Conservation (phyloP, 2,329 filamentous ascomycete species). For the Stemphylium beticola region DNA sequence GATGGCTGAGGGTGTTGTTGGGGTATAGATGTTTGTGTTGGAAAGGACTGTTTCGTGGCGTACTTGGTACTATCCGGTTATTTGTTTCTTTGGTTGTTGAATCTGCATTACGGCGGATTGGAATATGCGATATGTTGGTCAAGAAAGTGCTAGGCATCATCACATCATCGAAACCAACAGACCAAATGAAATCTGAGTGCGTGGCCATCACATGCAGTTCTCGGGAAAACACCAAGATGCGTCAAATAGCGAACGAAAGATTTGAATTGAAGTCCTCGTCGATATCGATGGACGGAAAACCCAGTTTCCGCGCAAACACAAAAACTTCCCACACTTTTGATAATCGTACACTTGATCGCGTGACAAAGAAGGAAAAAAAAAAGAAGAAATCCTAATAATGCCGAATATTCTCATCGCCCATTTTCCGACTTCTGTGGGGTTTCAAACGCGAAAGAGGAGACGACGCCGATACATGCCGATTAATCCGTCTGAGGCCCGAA, state of each 20-base stretch:
- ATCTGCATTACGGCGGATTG: no score
- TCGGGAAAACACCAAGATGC: no score
- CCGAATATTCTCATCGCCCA: slow-evolving; percentile 5
- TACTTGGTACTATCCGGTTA: background rate
- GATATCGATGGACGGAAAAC: background rate
- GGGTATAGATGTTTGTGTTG: background rate
- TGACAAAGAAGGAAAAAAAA: background rate
- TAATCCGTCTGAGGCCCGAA: background rate
- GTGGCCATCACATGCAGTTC: no score
- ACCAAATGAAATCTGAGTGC: no score
- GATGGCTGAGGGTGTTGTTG: background rate
- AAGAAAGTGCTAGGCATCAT: no score
- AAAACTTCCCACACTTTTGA: background rate
- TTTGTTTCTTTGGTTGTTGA: no score
- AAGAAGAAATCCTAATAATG: slow-evolving; percentile 3
- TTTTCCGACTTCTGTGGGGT: background rate
- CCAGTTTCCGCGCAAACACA: background rate
- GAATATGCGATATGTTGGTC: no score
- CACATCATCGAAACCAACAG: no score
- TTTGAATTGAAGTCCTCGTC: background rate
- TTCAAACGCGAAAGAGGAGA: background rate
- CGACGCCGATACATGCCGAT: slow-evolving; percentile 2
- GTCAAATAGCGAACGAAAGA: no score
- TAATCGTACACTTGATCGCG: background rate
- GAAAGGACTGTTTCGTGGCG: background rate